A percentile compares a stretch with the other conserved stretches of the same genome.
Conservation (phyloP, 306 rosid species). For the Castanopsis chinensis region DNA sequence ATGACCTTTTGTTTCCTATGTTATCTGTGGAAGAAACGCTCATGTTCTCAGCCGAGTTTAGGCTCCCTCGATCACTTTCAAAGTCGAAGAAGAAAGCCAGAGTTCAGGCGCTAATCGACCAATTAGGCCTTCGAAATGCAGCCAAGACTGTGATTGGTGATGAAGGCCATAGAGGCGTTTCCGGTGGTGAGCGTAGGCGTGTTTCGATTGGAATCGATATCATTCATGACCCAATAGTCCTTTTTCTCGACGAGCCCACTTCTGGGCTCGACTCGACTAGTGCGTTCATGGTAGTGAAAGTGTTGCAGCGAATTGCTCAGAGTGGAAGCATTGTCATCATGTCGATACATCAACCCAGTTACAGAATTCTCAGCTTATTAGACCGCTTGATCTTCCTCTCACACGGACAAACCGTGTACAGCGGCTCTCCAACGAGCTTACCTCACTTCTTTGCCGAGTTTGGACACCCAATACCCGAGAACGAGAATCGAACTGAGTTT, state of each 20-base stretch:
- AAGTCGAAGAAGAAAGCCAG: slow-evolving; percentile 70
- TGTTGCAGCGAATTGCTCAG: slow-evolving; percentile 72
- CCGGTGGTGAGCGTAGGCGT: slow-evolving; percentile 88
- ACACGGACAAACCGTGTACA: slow-evolving; percentile 73
- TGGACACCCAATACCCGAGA: slow-evolving; percentile 77
- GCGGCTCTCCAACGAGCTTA: slow-evolving; percentile 58
- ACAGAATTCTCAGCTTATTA: slow-evolving; percentile 62
- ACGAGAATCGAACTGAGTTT: slow-evolving; percentile 77
- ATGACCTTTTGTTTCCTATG: slow-evolving; percentile 93
- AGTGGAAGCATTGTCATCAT: slow-evolving; percentile 82
- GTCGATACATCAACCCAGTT: slow-evolving; percentile 93
- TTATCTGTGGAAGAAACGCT: slow-evolving; percentile 92
- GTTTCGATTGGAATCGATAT: slow-evolving; percentile 89
- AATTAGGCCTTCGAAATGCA: slow-evolving; percentile 67
- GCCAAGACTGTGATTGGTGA: slow-evolving; percentile 78
- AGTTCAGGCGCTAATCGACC: slow-evolving; percentile 78
- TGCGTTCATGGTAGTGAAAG: slow-evolving; percentile 94
- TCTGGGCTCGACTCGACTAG: slow-evolving; percentile 89
- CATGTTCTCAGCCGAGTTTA: slow-evolving; percentile 83
- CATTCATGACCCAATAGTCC: slow-evolving; percentile 77
- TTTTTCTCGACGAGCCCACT: slow-evolving; percentile 93
- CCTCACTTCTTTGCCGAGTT: slow-evolving; percentile 58
- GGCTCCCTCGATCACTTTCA: slow-evolving; percentile 81
- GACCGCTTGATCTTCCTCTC: slow-evolving; percentile 83
- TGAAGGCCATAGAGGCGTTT: slow-evolving; percentile 86